Conservation (phyloP, 2,329 filamentous ascomycete species). For the Piedraia hortae region DNA sequence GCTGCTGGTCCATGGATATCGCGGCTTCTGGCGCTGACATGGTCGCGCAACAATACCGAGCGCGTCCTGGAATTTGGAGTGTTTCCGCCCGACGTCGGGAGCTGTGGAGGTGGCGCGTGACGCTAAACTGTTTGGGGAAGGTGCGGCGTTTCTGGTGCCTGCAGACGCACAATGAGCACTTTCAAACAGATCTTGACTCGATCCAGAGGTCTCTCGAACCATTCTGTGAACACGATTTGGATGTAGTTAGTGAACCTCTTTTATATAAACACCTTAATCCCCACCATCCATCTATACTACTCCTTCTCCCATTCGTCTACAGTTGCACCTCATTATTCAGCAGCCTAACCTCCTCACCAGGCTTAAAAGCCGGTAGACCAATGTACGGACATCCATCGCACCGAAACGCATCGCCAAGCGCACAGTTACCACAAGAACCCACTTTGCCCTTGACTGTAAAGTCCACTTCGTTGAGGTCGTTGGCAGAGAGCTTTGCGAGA, state of each 20-base stretch:
- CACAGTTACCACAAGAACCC: slow-evolving; percentile 81
- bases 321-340: slow-evolving; percentile 68
- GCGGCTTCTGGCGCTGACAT: slow-evolving; percentile 3
- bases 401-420: slow-evolving; percentile 56
- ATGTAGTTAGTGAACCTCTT: no score
- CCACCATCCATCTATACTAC: no score
- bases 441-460: slow-evolving; percentile 96
- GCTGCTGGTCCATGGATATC: slow-evolving; percentile 7
- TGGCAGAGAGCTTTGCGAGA: slow-evolving; percentile 31
- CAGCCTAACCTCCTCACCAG: slow-evolving; percentile 74
- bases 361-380: slow-evolving; percentile 84
- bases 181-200: no score
- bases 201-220: no score
- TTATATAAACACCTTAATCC: no score
- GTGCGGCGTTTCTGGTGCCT: no score
- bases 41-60: not conserved
- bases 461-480: slow-evolving; percentile 72
- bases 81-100: no score
- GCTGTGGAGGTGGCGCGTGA: no score
- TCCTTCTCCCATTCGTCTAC: slow-evolving; percentile 13
- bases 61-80: no score
- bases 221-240: no score
- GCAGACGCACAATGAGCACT: no score
- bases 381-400: slow-evolving; percentile 53
- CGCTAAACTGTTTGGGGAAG: no score